These are phyloP conservation scores for Solanum hybrid DNA, from an alignment of 305 asterid genomes.

Conservation along the genomic window DNA sequence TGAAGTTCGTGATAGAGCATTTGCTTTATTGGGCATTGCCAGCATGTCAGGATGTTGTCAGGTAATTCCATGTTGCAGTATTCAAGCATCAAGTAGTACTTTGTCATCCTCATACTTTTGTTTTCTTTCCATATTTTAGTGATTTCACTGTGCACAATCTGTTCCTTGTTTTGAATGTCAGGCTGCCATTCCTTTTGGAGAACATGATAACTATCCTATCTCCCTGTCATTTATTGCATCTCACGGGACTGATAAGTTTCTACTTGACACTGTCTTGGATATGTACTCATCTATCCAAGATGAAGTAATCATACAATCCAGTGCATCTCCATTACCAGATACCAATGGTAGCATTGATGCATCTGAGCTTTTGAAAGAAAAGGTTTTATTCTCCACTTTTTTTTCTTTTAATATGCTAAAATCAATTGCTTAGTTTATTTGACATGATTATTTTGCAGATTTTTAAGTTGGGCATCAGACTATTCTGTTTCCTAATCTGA, in stretches of 20 bases:
- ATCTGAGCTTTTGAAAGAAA: constrained; percentile 81
- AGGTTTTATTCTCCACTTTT: constrained; percentile 35
- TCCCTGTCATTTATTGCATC: constrained; percentile 73
- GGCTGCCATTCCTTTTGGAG: constrained; percentile 79
- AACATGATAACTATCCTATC: constrained; percentile 49
- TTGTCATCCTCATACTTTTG: not conserved
- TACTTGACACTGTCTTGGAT: constrained; percentile 86
- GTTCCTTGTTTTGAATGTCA: constrained; percentile 17
- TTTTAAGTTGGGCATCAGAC: not conserved
- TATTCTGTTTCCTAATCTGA: not conserved
- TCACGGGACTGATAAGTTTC: constrained; percentile 76
- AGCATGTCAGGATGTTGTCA: constrained; percentile 84
- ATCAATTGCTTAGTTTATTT: not conserved
- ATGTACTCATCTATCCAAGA: constrained; percentile 72
- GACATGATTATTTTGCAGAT: not conserved
- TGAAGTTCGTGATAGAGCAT: constrained; percentile 47
- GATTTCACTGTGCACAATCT: not conserved
- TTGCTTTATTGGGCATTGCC: constrained; percentile 59
- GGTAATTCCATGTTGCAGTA: constrained; percentile 28
- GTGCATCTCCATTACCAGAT: constrained; percentile 38
- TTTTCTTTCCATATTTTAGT: not conserved
- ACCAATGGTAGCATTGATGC: constrained; percentile 53
- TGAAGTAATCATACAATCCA: constrained; percentile 33
- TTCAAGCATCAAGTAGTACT: constrained; percentile 5
- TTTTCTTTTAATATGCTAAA: not conserved